A percentile compares a stretch with the other conserved stretches of the same genome.
phyloP scores from a whole-genome alignment of 176 grass and related monocot species.

The Coix lacrymajobi region DNA sequence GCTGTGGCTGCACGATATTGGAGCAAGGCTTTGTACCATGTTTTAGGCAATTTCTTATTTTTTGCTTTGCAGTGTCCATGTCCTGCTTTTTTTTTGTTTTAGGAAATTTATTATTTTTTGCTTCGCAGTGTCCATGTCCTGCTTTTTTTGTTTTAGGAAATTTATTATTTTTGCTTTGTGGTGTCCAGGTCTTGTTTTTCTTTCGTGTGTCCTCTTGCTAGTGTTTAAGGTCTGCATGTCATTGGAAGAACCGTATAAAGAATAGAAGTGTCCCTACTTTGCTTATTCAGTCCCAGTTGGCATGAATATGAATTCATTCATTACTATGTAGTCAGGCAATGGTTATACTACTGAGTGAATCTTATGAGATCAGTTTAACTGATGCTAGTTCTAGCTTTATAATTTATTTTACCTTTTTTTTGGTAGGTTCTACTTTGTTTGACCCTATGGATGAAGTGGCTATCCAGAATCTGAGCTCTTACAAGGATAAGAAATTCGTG shows the following conservation, averaged over 20 bases:
- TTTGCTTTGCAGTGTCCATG: too few relatives aligned
- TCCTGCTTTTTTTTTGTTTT: neutral
- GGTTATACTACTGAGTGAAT: neutral
- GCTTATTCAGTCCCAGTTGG: neutral
- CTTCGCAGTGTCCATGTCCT: neutral
- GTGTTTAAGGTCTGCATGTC: neutral
- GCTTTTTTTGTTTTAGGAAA: too few relatives aligned
- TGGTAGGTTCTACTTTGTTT: slow-evolving; percentile 86
- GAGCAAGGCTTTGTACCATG: neutral
- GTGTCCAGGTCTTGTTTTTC: neutral
- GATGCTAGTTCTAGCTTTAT: neutral
- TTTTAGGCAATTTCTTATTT: neutral
- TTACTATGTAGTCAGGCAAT: neutral
- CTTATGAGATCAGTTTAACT: neutral
- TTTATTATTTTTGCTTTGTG: neutral
- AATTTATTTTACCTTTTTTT: neutral
- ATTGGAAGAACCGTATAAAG: neutral
- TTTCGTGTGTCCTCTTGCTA: neutral
- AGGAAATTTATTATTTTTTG: too few relatives aligned
- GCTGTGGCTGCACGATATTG: neutral
- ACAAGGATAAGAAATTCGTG: slow-evolving; percentile 95
- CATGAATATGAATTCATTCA: neutral
- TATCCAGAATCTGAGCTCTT: slow-evolving; percentile 83
- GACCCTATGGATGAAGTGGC: slow-evolving; percentile 98
- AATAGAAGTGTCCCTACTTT: neutral